These are phyloP conservation scores for Polyporus tsugae DNA, from an alignment of 1,284 basidiomycete species.

Conservation along the genomic window DNA sequence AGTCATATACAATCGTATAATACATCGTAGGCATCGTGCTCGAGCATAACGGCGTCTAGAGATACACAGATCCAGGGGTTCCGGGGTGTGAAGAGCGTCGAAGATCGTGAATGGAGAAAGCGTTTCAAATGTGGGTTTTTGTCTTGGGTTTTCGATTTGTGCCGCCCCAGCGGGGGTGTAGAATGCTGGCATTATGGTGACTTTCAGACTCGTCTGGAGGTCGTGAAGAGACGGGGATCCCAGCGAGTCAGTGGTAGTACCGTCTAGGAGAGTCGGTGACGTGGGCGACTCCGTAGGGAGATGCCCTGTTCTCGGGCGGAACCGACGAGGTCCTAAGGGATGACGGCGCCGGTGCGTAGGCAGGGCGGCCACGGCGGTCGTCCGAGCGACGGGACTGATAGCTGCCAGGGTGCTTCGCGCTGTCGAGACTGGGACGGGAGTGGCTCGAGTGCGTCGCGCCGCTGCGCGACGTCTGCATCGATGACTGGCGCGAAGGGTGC, in stretches of 20 bases:
- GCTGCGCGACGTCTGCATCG: background rate
- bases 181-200: background rate
- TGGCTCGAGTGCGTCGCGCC: background rate
- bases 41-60: slow-evolving; percentile 14
- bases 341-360: slow-evolving; percentile 13
- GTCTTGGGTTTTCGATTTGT: slow-evolving; percentile 1
- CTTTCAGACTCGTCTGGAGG: background rate
- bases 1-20: slow-evolving; percentile 23
- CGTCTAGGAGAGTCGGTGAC: slow-evolving; percentile 5
- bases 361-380: slow-evolving; percentile 10
- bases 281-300: background rate
- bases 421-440: slow-evolving; percentile 9
- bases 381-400: slow-evolving; percentile 7
- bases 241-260: background rate
- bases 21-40: slow-evolving; percentile 23
- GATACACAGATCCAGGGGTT: slow-evolving; percentile 14
- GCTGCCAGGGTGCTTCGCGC: slow-evolving; percentile 12
- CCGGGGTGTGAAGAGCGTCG: slow-evolving; percentile 12
- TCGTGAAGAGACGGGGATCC: no score
- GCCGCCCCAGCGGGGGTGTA: no score
- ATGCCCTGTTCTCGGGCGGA: background rate
- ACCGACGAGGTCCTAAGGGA: slow-evolving; percentile 15
- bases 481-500: slow-evolving; percentile 3
- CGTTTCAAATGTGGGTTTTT: slow-evolving; percentile 5
- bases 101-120: slow-evolving; percentile 5